phyloP scores from a whole-genome alignment of 1,139 yeast genomes.

The Saccharomyces uvarum region DNA sequence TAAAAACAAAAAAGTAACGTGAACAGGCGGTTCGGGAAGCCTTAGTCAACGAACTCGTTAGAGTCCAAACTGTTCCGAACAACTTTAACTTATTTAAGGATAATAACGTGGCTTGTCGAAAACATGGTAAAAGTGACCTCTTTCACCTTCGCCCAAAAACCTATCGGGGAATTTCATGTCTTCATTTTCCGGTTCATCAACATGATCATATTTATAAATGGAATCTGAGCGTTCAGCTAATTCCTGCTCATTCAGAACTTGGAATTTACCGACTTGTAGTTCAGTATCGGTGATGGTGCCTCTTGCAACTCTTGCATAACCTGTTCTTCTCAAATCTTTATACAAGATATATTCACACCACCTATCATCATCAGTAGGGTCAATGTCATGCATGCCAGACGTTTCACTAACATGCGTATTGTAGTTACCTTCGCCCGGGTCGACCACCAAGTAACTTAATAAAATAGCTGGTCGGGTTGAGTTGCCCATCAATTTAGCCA shows the following conservation, averaged over 20 bases:
- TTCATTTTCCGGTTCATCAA: conserved; percentile 45
- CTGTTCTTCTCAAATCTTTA: conserved; percentile 78
- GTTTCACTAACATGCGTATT: conserved; percentile 78
- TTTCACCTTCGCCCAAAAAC: conserved; percentile 87
- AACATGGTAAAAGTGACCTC: conserved; percentile 91
- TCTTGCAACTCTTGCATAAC: conserved; percentile 89
- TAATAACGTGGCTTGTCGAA: conserved; percentile 82
- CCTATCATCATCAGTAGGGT: conserved; percentile 89
- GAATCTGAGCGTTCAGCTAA: conserved; percentile 37
- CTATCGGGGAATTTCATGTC: conserved; percentile 71
- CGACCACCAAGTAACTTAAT: conserved; percentile 82
- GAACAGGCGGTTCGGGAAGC: too few relatives aligned
- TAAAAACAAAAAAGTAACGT: too few relatives aligned
- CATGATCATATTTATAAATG: conserved; percentile 49
- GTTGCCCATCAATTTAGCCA: conserved; percentile 73
- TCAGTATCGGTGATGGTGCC: conserved; percentile 95
- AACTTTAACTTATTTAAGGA: conserved; percentile 14
- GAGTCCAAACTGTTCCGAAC: too few relatives aligned
- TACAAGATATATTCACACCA: conserved; percentile 96
- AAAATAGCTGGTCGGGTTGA: conserved; percentile 71
- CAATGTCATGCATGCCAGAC: conserved; percentile 89
- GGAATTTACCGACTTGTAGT: conserved; percentile 89
- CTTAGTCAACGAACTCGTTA: too few relatives aligned
- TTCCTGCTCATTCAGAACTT: conserved; percentile 43
- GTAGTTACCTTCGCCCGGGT: conserved; percentile 82